Evolutionary conservation across 768 basidiomycete genomes (phyloP).

Genomic region (Suillus fuscotomentosus): DNA sequence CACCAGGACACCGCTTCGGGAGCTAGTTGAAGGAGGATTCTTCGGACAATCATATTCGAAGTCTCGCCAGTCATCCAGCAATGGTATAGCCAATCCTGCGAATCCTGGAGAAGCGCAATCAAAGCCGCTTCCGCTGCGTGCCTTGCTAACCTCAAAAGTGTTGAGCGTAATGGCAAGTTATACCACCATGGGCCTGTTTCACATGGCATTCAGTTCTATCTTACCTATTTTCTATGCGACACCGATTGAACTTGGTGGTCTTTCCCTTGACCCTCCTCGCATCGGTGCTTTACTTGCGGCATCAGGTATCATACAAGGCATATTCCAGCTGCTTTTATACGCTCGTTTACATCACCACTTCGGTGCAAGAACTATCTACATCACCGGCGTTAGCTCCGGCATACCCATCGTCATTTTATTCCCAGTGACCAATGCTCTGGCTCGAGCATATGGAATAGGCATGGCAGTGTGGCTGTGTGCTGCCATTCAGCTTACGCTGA

Average conservation of each 20-base stretch:
- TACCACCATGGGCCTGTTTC: constrained; percentile 56
- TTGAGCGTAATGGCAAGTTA: constrained; percentile 61
- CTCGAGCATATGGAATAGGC: constrained; percentile 17
- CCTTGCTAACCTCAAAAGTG: constrained; percentile 53
- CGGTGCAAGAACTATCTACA: constrained; percentile 44
- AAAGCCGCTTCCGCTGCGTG: constrained; percentile 43
- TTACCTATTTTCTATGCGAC: constrained; percentile 32
- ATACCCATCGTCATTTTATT: constrained; percentile 30
- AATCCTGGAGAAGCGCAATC: neutral
- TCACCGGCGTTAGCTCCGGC: constrained; percentile 25
- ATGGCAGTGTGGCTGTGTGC: constrained; percentile 28
- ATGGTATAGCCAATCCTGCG: neutral
- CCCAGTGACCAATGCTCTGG: constrained; percentile 28
- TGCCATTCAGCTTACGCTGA: constrained; percentile 22
- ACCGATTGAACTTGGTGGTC: constrained; percentile 29
- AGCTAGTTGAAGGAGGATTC: neutral
- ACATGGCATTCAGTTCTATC: constrained; percentile 57
- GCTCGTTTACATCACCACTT: constrained; percentile 50
- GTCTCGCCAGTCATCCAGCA: neutral
- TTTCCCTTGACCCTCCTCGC: constrained; percentile 22
- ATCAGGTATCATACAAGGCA: constrained; percentile 31
- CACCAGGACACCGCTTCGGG: neutral
- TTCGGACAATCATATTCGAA: neutral
- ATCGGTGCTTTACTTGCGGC: constrained; percentile 29
- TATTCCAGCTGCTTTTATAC: constrained; percentile 63